These are phyloP conservation scores for Pochonia chlamydosporia DNA, from an alignment of 2,329 filamentous ascomycete genomes.

Conservation along the genomic window DNA sequence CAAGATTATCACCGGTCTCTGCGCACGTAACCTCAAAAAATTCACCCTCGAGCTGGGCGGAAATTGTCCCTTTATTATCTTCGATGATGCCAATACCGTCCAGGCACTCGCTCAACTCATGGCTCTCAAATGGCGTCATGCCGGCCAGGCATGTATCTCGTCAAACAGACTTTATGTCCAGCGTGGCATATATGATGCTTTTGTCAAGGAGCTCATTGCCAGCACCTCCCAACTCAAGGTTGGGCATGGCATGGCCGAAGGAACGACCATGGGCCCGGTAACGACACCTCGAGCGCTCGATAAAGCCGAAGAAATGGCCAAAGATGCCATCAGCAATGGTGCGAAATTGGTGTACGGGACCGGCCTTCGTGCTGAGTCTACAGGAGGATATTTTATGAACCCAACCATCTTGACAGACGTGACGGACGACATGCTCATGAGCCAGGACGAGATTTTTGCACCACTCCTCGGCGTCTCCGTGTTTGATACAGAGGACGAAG, in stretches of 20 bases:
- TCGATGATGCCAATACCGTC: conserved; percentile 64
- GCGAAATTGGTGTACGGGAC: conserved; percentile 52
- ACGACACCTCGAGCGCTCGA: conserved; percentile 26
- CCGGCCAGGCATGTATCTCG: conserved; percentile 67
- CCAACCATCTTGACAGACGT: conserved; percentile 64
- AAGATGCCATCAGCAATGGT: conserved; percentile 56
- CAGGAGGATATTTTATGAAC: conserved; percentile 60
- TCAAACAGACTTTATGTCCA: conserved; percentile 58
- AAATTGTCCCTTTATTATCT: conserved; percentile 61
- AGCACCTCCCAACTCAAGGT: conserved; percentile 49
- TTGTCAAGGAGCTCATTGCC: conserved; percentile 48
- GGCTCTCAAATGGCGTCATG: conserved; percentile 63
- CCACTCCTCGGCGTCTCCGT: conserved; percentile 63
- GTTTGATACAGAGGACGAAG: conserved; percentile 66
- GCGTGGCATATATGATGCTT: conserved; percentile 53
- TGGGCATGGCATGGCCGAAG: conserved; percentile 50
- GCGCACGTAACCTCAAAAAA: conserved; percentile 60
- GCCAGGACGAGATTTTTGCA: conserved; percentile 66
- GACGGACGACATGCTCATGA: conserved; percentile 60
- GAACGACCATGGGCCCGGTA: conserved; percentile 28
- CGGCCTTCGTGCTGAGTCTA: conserved; percentile 32
- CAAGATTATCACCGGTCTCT: conserved; percentile 51
- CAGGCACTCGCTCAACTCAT: conserved; percentile 58
- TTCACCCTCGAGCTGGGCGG: conserved; percentile 65
- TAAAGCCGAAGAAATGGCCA: conserved; percentile 42